Evolutionary conservation across 2,329 filamentous ascomycete genomes (phyloP).

Genomic region (Claviceps fusiformis): DNA sequence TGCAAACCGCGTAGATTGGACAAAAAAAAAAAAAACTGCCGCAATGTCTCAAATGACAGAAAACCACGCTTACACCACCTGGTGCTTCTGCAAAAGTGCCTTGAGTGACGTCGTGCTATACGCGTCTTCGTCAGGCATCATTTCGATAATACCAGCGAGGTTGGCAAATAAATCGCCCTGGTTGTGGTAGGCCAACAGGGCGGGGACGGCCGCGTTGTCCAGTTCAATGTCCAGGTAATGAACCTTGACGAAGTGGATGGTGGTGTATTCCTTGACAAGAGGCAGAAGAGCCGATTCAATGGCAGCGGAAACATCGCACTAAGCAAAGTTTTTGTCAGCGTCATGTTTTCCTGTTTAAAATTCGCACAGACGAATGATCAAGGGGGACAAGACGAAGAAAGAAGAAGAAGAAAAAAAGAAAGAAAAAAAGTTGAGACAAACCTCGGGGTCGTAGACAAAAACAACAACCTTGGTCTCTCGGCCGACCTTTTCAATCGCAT

Average conservation of each 20-base stretch:
- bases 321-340: background rate
- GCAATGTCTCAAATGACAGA: background rate
- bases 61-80: conserved; percentile 30
- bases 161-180: conserved; percentile 84
- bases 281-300: conserved; percentile 68
- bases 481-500: conserved; percentile 83
- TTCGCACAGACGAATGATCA: background rate
- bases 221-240: conserved; percentile 90
- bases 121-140: conserved; percentile 59
- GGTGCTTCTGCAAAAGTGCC: conserved; percentile 37
- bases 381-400: conserved; percentile 11
- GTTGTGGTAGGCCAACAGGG: conserved; percentile 75
- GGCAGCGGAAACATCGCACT: conserved; percentile 68
- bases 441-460: conserved; percentile 80
- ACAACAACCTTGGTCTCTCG: conserved; percentile 78
- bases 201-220: conserved; percentile 75
- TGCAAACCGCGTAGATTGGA: background rate
- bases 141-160: conserved; percentile 71
- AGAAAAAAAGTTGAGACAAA: conserved; percentile 30
- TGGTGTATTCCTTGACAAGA: conserved; percentile 56
- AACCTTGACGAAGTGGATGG: conserved; percentile 78
- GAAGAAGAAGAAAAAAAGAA: background rate
- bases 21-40: background rate
- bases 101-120: conserved; percentile 42
- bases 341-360: background rate